phyloP scores from a whole-genome alignment of 192 early-diverging fungal species.

The Entomortierella lignicola region DNA sequence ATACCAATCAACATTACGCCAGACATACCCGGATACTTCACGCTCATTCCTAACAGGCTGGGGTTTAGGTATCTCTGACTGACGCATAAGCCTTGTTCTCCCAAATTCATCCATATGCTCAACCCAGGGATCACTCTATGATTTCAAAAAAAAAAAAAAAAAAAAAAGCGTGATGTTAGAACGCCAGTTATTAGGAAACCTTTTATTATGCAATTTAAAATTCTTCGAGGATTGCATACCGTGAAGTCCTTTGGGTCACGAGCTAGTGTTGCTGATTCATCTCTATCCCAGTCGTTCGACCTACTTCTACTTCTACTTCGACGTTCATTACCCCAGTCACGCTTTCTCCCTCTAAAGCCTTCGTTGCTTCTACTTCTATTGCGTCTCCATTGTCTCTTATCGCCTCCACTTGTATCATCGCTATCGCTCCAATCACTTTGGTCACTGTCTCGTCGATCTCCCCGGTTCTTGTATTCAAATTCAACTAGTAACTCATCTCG shows the following conservation, averaged over 20 bases:
- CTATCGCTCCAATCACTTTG: constrained; percentile 8
- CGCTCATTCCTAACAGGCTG: neutral
- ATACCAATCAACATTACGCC: neutral
- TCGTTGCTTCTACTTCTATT: constrained; percentile 22
- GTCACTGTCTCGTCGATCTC: neutral
- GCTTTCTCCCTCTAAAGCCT: constrained; percentile 3
- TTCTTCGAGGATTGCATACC: constrained; percentile 1
- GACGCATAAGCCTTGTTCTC: constrained; percentile 69
- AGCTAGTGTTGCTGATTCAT: constrained; percentile 28
- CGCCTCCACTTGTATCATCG: constrained; percentile 7
- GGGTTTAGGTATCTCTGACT: constrained; percentile 60
- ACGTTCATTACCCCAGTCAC: neutral
- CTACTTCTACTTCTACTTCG: constrained; percentile 18
- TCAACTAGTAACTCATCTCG: constrained; percentile 68
- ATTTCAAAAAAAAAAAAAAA: neutral
- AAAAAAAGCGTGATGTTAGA: too few relatives aligned
- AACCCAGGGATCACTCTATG: constrained; percentile 77
- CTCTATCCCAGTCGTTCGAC: constrained; percentile 35
- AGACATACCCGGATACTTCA: constrained; percentile 7
- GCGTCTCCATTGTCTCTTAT: neutral
- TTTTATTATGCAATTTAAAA: too few relatives aligned
- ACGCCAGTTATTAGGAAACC: too few relatives aligned
- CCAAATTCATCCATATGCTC: constrained; percentile 84
- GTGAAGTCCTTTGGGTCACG: constrained; percentile 21
- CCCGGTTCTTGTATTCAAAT: constrained; percentile 62